A percentile compares a stretch with the other conserved stretches of the same genome.
Evolutionary conservation across 1,284 basidiomycete genomes (phyloP).

Genomic region (Sparassis latifolia): DNA sequence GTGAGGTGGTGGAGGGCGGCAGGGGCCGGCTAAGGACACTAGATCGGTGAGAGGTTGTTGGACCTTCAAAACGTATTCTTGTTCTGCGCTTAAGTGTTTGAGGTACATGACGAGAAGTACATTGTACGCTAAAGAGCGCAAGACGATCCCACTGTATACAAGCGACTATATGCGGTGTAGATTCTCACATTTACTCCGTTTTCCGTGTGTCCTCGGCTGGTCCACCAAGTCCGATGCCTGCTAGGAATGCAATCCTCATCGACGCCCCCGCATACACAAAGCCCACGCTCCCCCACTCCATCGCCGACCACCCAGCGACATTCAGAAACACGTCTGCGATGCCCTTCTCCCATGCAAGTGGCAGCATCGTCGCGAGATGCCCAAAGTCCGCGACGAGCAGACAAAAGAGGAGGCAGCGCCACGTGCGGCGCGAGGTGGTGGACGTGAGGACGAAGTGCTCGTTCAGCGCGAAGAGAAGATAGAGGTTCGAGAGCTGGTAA

Average conservation of each 20-base stretch:
- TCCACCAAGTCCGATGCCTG: slow-evolving; percentile 25
- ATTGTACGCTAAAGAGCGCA: no score
- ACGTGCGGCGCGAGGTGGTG: slow-evolving; percentile 33
- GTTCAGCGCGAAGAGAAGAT: slow-evolving; percentile 47
- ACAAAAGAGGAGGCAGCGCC: slow-evolving; percentile 37
- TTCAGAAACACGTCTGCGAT: slow-evolving; percentile 30
- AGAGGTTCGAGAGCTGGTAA: slow-evolving; percentile 44
- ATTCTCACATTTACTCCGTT: no score
- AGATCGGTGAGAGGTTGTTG: no score
- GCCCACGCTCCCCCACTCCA: slow-evolving; percentile 49
- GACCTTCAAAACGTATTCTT: no score
- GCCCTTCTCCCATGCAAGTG: slow-evolving; percentile 34
- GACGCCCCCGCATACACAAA: slow-evolving; percentile 43
- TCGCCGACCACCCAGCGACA: slow-evolving; percentile 41
- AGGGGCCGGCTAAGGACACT: slow-evolving; percentile 32
- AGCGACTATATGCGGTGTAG: no score
- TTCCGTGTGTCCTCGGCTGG: neutral
- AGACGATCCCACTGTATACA: no score
- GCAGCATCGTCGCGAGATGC: slow-evolving; percentile 38
- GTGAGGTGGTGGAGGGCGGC: slow-evolving; percentile 76
- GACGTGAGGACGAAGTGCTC: slow-evolving; percentile 44
- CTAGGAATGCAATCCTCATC: slow-evolving; percentile 33
- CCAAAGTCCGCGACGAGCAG: slow-evolving; percentile 43
- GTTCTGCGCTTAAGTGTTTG: no score
- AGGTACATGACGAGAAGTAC: no score